Conservation (phyloP, 345 rosid genomes). For the Erysimum cheiranthoides region DNA sequence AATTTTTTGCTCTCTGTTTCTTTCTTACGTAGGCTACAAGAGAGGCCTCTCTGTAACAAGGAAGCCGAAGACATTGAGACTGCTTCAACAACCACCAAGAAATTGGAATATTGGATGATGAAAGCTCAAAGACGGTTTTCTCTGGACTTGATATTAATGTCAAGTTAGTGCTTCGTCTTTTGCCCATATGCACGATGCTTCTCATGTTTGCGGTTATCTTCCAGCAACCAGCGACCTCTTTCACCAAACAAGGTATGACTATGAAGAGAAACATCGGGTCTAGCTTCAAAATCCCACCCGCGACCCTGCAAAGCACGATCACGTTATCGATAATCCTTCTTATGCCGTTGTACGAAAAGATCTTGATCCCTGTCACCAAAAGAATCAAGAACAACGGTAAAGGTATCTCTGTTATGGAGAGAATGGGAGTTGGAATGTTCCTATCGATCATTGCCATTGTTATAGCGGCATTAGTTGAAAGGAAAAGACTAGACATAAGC, state of each 20-base stretch:
- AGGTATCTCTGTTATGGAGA: conserved; percentile 65
- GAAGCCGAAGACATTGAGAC: conserved; percentile 10
- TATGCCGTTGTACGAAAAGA: conserved; percentile 79
- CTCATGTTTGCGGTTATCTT: conserved; percentile 86
- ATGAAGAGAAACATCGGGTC: conserved; percentile 71
- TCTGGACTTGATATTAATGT: conserved; percentile 47
- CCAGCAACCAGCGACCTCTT: conserved; percentile 84
- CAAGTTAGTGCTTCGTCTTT: conserved; percentile 57
- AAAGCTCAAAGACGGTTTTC: conserved; percentile 31
- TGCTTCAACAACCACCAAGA: conserved; percentile 19
- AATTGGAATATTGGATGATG: neutral
- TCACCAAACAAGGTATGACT: conserved; percentile 85
- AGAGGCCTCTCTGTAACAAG: conserved; percentile 62
- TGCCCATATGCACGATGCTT: conserved; percentile 93
- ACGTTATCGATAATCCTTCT: conserved; percentile 76
- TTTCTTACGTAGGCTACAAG: conserved; percentile 63
- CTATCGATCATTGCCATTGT: conserved; percentile 72
- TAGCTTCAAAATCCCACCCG: conserved; percentile 81
- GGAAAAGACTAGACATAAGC: conserved; percentile 55
- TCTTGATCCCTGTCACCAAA: conserved; percentile 59
- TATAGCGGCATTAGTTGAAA: conserved; percentile 73
- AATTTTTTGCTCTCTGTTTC: too few relatives aligned
- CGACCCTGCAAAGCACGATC: conserved; percentile 81
- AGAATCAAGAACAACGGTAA: conserved; percentile 49
- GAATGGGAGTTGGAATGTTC: conserved; percentile 83